Conservation (phyloP, 208 protist species). For the Leishmania major region DNA sequence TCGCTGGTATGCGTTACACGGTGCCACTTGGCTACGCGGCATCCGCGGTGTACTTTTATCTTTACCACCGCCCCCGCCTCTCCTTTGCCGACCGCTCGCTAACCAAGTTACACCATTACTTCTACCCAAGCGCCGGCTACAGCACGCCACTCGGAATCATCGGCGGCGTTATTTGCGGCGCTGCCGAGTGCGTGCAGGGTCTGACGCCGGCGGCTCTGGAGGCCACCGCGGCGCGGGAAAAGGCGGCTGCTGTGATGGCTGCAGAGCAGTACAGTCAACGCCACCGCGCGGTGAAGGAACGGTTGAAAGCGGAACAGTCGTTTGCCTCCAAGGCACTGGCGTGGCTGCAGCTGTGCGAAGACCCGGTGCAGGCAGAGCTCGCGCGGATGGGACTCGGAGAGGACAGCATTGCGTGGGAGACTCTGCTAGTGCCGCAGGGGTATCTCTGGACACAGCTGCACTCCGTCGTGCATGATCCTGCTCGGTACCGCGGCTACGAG, state of each 20-base stretch:
- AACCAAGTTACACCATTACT: conserved; percentile 70
- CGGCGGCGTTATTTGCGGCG: conserved; percentile 45
- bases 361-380: conserved; percentile 31
- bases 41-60: conserved; percentile 65
- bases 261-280: conserved; percentile 30
- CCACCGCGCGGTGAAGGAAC: conserved; percentile 22
- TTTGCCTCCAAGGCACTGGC: conserved; percentile 17
- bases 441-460: conserved; percentile 39
- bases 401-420: conserved; percentile 27
- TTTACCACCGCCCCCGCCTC: conserved; percentile 60
- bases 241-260: conserved; percentile 34
- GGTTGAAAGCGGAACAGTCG: conserved; percentile 22
- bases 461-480: conserved; percentile 35
- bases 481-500: conserved; percentile 35
- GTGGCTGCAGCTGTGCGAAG: conserved; percentile 14
- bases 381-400: conserved; percentile 33
- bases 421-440: conserved; percentile 34
- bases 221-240: conserved; percentile 24
- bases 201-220: conserved; percentile 25
- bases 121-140: conserved; percentile 81
- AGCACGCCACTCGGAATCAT: conserved; percentile 54
- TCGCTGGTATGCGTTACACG: conserved; percentile 54
- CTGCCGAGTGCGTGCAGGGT: conserved; percentile 21
- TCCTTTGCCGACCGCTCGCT: conserved; percentile 66
- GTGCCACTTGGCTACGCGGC: conserved; percentile 54